Evolutionary conservation across 768 basidiomycete genomes (phyloP), one percentile per base, ranked within the genome.

Genomic region (Pleurotus tuoliensis): DNA sequence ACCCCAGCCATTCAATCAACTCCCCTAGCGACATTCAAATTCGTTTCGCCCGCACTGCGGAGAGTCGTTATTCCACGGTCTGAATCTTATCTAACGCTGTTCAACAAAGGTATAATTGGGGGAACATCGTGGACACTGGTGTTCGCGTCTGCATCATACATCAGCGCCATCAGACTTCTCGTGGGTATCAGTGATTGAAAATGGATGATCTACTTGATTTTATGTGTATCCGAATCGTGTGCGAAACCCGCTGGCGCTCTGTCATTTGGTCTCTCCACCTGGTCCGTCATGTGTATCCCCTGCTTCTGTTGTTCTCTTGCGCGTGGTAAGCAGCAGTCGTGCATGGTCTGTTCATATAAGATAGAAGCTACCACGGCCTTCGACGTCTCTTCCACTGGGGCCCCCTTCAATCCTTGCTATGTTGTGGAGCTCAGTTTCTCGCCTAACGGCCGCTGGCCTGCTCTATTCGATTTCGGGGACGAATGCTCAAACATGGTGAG

Each of bases 401-500:
- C 9, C 2, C 30, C 4, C 30, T 34, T 34, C 8, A 34, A 34
- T 3, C 30, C 11, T 13, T 44, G 15, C 15, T 22, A 44, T 44
- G 38, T 25, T 40, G n/a, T 40, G 38, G 51, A n/a, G 20, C 5
- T 15, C 22, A n/a, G 13, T 41, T 41, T 20, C 20, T 41, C 9
- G 39, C 41, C 12, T 53, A 5, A 15, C 11, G 24, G 39, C 15
- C 6, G 51, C 24, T 7, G 20, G 37, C 7, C 13, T 53, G 12
- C 38, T 22, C 15, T n/a, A 11, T 11, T 44, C 7, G 22, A 11
- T 53, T 18, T 12, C 51, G 5, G 51, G 16, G 5, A 18, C 51
- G 5, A 39, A 40, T 25, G 34, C 38, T 40, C 51, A 53, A 16
- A 53, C 51, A 53, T 53, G 51, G 51, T 53, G 51, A 24, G 51